A percentile compares a stretch with the other conserved stretches of the same genome.
These are phyloP conservation scores for Trifolium subterraneum DNA, from an alignment of 306 rosid species.

Conservation along the genomic window DNA sequence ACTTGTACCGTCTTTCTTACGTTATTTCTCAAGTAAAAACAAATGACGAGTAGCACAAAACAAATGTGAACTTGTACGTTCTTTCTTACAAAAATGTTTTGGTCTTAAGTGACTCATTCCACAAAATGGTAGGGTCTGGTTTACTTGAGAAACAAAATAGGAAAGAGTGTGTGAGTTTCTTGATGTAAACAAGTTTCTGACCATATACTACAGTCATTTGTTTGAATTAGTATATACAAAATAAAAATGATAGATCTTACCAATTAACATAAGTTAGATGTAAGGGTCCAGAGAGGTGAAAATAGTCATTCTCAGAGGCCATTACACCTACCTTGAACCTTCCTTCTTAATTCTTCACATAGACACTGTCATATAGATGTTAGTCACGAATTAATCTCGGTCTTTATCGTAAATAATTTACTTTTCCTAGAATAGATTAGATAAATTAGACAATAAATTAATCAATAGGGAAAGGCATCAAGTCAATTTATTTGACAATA, in stretches of 20 bases:
- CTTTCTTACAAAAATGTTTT: neutral
- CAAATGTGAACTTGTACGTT: neutral
- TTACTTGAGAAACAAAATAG: neutral
- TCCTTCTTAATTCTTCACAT: constrained; percentile 42
- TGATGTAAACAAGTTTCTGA: neutral
- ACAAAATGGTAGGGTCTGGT: neutral
- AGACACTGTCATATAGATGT: constrained; percentile 12
- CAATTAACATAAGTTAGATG: constrained; percentile 75
- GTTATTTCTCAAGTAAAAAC: neutral
- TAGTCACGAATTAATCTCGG: too few relatives aligned
- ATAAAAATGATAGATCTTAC: constrained; percentile 50
- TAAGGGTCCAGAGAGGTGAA: constrained; percentile 81
- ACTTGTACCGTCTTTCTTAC: neutral
- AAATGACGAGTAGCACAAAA: neutral
- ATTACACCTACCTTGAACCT: constrained; percentile 42
- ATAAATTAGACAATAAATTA: too few relatives aligned
- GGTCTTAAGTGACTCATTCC: neutral
- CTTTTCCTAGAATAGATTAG: too few relatives aligned
- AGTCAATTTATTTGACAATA: too few relatives aligned
- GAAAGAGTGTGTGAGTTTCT: neutral
- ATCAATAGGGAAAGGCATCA: too few relatives aligned
- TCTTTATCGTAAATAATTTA: too few relatives aligned
- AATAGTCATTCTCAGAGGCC: constrained; percentile 75
- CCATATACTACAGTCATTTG: neutral
- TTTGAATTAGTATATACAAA: neutral